phyloP scores from a whole-genome alignment of 495 filamentous ascomycete species.

The Echria macrotheca region DNA sequence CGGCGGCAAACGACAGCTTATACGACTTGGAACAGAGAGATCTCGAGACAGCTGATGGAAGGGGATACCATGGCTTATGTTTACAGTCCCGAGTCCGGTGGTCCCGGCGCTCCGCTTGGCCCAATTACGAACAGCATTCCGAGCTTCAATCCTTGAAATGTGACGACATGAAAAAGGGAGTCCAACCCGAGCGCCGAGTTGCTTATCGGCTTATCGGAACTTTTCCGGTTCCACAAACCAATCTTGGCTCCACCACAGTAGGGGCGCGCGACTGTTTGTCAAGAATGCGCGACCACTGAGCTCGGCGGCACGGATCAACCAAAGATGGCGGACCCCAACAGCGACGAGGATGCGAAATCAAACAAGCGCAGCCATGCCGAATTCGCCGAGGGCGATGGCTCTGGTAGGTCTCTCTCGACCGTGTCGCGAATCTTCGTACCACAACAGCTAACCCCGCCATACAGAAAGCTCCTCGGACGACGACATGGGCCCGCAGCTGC shows the following conservation, averaged over 20 bases:
- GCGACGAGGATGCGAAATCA: constrained; percentile 29
- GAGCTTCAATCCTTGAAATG: too few species aligned
- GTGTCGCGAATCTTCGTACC: background rate
- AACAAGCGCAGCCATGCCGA: constrained; percentile 45
- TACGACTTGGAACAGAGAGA: too few species aligned
- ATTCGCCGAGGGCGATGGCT: constrained; percentile 33
- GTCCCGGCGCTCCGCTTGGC: too few species aligned
- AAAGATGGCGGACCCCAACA: constrained; percentile 19
- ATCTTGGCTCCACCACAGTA: too few species aligned
- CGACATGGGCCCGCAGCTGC: constrained; percentile 87
- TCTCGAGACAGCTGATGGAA: too few species aligned
- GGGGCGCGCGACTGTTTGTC: background rate
- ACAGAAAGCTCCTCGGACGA: constrained; percentile 78
- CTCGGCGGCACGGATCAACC: background rate
- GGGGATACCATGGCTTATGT: too few species aligned
- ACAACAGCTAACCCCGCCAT: constrained; percentile 10
- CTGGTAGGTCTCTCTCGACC: constrained; percentile 25
- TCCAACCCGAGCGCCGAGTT: too few species aligned
- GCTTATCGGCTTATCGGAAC: background rate
- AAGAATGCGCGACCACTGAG: too few species aligned
- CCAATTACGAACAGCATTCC: too few species aligned
- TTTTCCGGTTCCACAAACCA: background rate
- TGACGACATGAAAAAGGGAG: too few species aligned
- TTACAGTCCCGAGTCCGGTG: too few species aligned
- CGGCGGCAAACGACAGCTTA: too few species aligned